These are phyloP conservation scores for Waltiozyma sp. DNA, from an alignment of 1,139 yeast species.

Conservation along the genomic window DNA sequence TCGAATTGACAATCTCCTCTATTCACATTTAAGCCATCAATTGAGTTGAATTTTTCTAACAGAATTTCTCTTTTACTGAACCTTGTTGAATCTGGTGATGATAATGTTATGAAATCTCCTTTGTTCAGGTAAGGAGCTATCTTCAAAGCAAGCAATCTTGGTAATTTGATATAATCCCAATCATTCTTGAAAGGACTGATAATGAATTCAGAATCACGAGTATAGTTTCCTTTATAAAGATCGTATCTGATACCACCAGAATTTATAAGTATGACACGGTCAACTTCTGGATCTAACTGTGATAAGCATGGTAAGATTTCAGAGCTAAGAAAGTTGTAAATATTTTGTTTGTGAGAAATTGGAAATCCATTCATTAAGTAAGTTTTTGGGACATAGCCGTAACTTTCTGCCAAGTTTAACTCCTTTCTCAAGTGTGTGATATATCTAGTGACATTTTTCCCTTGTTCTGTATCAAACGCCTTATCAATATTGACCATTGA, in stretches of 20 bases:
- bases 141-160: conserved; percentile 20
- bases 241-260: conserved; percentile 90
- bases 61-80: neutral
- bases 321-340: conserved; percentile 50
- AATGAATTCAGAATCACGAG: conserved; percentile 68
- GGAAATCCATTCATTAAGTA: conserved; percentile 68
- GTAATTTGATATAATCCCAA: conserved; percentile 39
- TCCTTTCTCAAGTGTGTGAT: conserved; percentile 36
- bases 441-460: conserved; percentile 34
- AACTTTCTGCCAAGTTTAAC: conserved; percentile 42
- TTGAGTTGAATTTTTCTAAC: neutral
- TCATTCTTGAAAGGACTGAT: conserved; percentile 79
- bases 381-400: conserved; percentile 56
- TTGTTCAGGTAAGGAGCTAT: conserved; percentile 21
- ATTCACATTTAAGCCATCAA: neutral
- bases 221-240: conserved; percentile 75
- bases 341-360: conserved; percentile 43
- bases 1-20: conserved; percentile 19
- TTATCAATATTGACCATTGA: neutral
- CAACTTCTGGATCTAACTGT: conserved; percentile 18
- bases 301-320: conserved; percentile 49
- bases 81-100: conserved; percentile 10
- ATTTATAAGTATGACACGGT: conserved; percentile 62
- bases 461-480: conserved; percentile 36
- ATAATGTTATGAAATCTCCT: conserved; percentile 12